phyloP scores from a whole-genome alignment of 352 stramenopile genomes.

The Phytophthora vignae region DNA sequence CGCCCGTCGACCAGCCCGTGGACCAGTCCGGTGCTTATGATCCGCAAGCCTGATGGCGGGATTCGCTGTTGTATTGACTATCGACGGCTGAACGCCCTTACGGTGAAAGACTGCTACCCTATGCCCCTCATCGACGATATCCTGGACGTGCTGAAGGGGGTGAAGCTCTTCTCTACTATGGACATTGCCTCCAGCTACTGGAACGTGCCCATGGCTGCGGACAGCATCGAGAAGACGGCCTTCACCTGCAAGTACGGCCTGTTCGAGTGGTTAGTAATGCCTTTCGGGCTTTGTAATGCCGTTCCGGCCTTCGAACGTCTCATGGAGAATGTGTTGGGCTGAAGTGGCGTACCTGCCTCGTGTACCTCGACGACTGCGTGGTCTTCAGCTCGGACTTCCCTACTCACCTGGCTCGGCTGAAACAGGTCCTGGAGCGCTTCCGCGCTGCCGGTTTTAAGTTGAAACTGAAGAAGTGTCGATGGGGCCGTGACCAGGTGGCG shows the following conservation, averaged over 20 bases:
- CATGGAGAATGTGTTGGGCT: slow-evolving; percentile 1
- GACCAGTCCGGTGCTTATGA: slow-evolving; percentile 23
- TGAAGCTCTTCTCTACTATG: neutral
- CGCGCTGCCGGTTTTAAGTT: slow-evolving; percentile 2
- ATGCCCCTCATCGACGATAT: neutral
- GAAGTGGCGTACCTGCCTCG: slow-evolving; percentile 2
- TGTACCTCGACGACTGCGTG: slow-evolving; percentile 1
- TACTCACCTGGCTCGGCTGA: neutral
- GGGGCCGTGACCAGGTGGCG: neutral
- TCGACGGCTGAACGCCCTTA: slow-evolving; percentile 2
- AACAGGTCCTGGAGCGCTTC: slow-evolving; percentile 1
- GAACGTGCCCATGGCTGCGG: neutral
- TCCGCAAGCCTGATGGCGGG: slow-evolving; percentile 12
- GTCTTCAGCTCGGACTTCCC: neutral
- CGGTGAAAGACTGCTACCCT: slow-evolving; percentile 8
- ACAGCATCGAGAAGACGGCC: neutral
- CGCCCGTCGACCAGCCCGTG: slow-evolving; percentile 6
- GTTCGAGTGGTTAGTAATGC: slow-evolving; percentile 2
- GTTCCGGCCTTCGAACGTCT: slow-evolving; percentile 2
- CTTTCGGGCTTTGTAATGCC: slow-evolving; percentile 6
- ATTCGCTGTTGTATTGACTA: slow-evolving; percentile 27
- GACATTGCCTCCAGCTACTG: neutral
- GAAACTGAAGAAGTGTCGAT: neutral
- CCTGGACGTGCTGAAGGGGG: neutral
- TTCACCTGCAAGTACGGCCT: neutral